Evolutionary conservation across 2,329 filamentous ascomycete genomes (phyloP).

Genomic region (Pseudogymnoascus sp.): DNA sequence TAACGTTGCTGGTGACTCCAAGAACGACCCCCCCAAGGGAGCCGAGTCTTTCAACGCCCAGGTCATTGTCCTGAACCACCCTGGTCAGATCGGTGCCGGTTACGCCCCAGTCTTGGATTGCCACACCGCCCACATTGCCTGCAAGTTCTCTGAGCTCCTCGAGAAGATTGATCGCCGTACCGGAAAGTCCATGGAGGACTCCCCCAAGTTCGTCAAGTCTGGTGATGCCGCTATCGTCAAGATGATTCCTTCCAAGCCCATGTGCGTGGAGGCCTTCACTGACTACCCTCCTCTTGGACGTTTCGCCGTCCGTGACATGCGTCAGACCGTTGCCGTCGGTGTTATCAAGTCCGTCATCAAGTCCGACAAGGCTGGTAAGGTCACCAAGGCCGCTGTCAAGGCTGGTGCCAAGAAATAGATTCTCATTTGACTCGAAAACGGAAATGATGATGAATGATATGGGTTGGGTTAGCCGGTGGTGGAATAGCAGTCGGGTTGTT

Average conservation of each 20-base stretch:
- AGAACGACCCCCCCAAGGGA: conserved; percentile 93
- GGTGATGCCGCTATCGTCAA: conserved; percentile 99
- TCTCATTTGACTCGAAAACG: conserved; percentile 3
- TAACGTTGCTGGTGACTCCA: conserved; percentile 99
- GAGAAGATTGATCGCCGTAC: conserved; percentile 99
- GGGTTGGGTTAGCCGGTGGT: conserved; percentile 1
- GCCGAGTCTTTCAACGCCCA: conserved; percentile 96
- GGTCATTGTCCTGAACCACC: conserved; percentile 99
- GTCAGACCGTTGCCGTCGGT: conserved; percentile 81
- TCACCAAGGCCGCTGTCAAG: conserved; percentile 36
- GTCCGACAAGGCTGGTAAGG: conserved; percentile 29
- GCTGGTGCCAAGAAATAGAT: conserved; percentile 33
- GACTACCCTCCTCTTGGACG: conserved; percentile 98
- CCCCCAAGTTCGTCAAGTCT: conserved; percentile 99
- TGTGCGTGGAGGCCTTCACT: conserved; percentile 99
- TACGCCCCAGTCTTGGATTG: conserved; percentile 99
- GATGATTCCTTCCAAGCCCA: conserved; percentile 99
- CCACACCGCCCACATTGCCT: conserved; percentile 99
- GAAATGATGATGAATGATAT: neutral
- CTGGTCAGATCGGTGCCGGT: conserved; percentile 96
- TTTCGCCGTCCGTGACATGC: conserved; percentile 99
- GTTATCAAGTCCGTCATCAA: conserved; percentile 72
- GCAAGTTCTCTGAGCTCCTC: conserved; percentile 98
- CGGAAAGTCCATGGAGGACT: conserved; percentile 87
- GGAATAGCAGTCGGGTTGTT: neutral